Evolutionary conservation across 768 basidiomycete species (phyloP), one percentile per base, ranked within the genome.

Genomic region (Pleurotus tuber-regium): DNA sequence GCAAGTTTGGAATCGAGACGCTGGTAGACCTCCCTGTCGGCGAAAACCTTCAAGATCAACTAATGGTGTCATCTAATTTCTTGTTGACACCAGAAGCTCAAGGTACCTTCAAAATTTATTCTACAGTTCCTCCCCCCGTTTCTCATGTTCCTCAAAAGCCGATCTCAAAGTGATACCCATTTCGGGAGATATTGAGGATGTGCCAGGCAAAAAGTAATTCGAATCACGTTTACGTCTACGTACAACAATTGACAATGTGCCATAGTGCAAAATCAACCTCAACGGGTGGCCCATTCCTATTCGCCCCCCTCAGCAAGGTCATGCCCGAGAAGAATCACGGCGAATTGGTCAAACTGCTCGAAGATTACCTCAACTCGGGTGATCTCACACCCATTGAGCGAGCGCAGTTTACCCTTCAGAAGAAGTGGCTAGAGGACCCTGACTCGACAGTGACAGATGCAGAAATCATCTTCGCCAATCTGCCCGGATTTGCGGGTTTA

Each of bases 1-100:
- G 65, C 9, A 61, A 60, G 5, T 68, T 68, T 5, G 71, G 70
- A 23, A 70, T 79, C 47, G 54, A 59, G 8, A 65, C 69, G 31
- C 59, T 63, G n/a, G 39, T 70, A 21, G 66, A 69, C 30, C 64
- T 77, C 4, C 74, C 77, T 50, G 75, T 79, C 28, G 77, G 77
- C 1, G 75, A 78, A 57, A 74, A 77, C 58, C 58, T 77, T 18
- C 49, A 50, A 6, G 56, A 59, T 26, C 54, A 50, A 24, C 53
- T 59, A 38, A 57, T 50, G 47, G 35, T 31, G 51, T 53, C 12
- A 54, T 46, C 25, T 50, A 56, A 23, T 50, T 52, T 36, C 57
- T 56, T 49, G 42, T 51, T 57, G 21, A 28, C 21, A 19, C 46
- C 46, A 14, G 46, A 31, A 48, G 25, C 46, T 2, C 16, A n/a